These are phyloP conservation scores for Opeltia flavorubescens DNA, from an alignment of 495 filamentous ascomycete species.

Conservation along the genomic window DNA sequence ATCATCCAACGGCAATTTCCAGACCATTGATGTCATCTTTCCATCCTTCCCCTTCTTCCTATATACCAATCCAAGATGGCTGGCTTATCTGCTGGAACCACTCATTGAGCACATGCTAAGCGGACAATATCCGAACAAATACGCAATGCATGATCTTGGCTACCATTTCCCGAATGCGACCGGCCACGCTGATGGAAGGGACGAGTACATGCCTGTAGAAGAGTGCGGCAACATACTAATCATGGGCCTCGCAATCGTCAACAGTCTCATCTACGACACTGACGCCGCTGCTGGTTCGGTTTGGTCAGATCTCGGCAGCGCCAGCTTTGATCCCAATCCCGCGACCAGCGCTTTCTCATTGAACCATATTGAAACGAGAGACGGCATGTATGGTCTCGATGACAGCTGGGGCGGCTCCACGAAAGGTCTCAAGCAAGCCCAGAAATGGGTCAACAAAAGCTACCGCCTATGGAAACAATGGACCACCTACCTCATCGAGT, in stretches of 20 bases:
- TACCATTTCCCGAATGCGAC: slow-evolving; percentile 84
- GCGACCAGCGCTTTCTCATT: slow-evolving; percentile 27
- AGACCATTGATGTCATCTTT: slow-evolving; percentile 97
- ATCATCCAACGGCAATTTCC: slow-evolving; percentile 84
- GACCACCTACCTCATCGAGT: slow-evolving; percentile 84
- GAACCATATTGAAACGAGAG: slow-evolving; percentile 24
- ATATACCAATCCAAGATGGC: slow-evolving; percentile 86
- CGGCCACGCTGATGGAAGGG: slow-evolving; percentile 71
- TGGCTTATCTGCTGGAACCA: slow-evolving; percentile 80
- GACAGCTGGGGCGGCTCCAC: slow-evolving; percentile 36
- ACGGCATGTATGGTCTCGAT: slow-evolving; percentile 34
- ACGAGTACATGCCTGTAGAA: slow-evolving; percentile 96
- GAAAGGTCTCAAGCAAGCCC: slow-evolving; percentile 33
- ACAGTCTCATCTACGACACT: slow-evolving; percentile 58
- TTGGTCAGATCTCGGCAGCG: slow-evolving; percentile 27
- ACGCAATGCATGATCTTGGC: slow-evolving; percentile 90
- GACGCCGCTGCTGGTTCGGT: slow-evolving; percentile 38
- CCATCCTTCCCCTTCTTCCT: slow-evolving; percentile 89
- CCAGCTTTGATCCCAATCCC: slow-evolving; percentile 11
- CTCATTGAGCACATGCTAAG: slow-evolving; percentile 82
- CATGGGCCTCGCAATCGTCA: slow-evolving; percentile 78
- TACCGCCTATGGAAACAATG: slow-evolving; percentile 85
- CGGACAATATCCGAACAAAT: slow-evolving; percentile 80
- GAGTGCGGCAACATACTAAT: slow-evolving; percentile 95
- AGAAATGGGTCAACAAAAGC: slow-evolving; percentile 45